Conservation (phyloP, 1,139 yeast species). For the Pichia sp. region DNA sequence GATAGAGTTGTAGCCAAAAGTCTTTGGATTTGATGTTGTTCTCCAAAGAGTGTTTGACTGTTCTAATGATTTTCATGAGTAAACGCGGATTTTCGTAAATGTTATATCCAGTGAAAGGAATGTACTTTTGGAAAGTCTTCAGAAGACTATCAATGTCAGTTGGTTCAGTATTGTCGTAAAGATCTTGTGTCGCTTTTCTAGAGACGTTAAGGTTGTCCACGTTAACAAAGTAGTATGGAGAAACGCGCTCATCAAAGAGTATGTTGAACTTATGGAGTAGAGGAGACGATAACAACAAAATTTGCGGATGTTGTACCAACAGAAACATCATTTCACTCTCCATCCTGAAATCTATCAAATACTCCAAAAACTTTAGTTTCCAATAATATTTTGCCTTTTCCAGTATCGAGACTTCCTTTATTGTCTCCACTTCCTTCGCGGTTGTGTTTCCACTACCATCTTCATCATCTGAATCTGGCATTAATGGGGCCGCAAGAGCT, state of each 20-base stretch:
- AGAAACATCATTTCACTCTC: constrained; percentile 58
- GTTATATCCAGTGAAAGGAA: constrained; percentile 51
- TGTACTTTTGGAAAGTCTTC: constrained; percentile 37
- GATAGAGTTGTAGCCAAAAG: constrained; percentile 54
- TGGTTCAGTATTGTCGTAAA: not conserved
- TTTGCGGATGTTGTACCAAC: constrained; percentile 54
- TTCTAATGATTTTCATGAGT: constrained; percentile 54
- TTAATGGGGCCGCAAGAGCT: constrained; percentile 81
- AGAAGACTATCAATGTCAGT: constrained; percentile 38
- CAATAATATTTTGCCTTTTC: constrained; percentile 18
- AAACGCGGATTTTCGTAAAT: constrained; percentile 45
- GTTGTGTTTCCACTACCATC: constrained; percentile 9
- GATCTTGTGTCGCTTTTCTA: constrained; percentile 10
- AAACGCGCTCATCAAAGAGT: constrained; percentile 43
- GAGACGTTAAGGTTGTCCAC: constrained; percentile 10
- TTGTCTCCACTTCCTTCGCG: not conserved
- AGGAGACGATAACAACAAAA: constrained; percentile 50
- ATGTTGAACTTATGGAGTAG: constrained; percentile 44
- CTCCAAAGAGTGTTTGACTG: constrained; percentile 30
- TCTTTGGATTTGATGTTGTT: constrained; percentile 29
- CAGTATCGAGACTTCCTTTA: constrained; percentile 10
- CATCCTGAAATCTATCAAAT: constrained; percentile 55
- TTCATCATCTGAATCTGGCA: constrained; percentile 54
- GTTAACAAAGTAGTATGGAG: constrained; percentile 38
- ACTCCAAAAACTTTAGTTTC: constrained; percentile 41